A percentile compares a stretch with the other conserved stretches of the same genome.
phyloP scores from a whole-genome alignment of 2,329 filamentous ascomycete species.

The Penicillium sp. region DNA sequence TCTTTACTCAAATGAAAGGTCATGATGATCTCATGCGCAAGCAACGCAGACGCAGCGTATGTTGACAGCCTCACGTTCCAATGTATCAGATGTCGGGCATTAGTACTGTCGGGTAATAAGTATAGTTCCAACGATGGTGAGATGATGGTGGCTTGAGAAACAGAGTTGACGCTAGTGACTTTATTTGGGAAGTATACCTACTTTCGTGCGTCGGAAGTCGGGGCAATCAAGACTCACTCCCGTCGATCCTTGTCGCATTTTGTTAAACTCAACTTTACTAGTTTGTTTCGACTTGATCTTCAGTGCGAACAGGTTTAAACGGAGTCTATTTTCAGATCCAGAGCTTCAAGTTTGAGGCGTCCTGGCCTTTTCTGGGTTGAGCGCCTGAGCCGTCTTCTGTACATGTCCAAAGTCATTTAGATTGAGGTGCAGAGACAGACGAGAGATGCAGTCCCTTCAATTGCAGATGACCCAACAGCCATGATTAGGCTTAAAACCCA shows the following conservation, averaged over 20 bases:
- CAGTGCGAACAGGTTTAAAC: not conserved
- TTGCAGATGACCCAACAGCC: slow-evolving; percentile 1
- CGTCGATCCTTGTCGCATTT: slow-evolving; percentile 1
- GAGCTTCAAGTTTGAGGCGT: not conserved
- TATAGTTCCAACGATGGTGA: not conserved
- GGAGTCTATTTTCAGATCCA: not conserved
- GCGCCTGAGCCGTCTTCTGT: not conserved
- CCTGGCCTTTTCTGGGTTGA: not conserved
- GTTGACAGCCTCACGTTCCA: slow-evolving; percentile 5
- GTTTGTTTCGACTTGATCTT: not conserved
- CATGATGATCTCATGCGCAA: slow-evolving; percentile 21
- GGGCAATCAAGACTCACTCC: not conserved
- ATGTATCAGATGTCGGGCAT: not conserved
- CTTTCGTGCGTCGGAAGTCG: not conserved
- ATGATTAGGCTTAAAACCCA: slow-evolving; percentile 1
- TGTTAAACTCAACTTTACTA: not conserved
- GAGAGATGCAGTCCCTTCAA: not conserved
- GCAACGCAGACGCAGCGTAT: not conserved
- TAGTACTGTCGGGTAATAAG: not conserved
- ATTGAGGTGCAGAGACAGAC: not conserved
- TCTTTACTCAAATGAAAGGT: not conserved
- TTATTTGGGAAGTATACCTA: slow-evolving; percentile 7
- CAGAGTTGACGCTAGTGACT: slow-evolving; percentile 23
- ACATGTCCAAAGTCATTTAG: not conserved
- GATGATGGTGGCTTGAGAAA: slow-evolving; percentile 12